These are phyloP conservation scores for Catunica adiposa DNA, from an alignment of 2,329 filamentous ascomycete species.

Conservation along the genomic window DNA sequence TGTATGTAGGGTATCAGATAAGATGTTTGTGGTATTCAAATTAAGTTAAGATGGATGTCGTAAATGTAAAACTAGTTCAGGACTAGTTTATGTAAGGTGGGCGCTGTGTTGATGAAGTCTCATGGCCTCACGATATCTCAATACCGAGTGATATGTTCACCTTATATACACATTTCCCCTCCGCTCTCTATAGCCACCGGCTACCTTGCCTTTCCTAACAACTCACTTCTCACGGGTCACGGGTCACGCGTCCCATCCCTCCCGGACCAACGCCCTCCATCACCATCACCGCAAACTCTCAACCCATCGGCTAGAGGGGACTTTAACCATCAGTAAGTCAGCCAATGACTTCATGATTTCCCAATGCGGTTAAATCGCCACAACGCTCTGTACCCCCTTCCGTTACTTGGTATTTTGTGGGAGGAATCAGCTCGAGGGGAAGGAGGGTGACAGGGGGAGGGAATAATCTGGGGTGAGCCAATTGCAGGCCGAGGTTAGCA, in stretches of 20 bases:
- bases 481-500: constrained; percentile 13
- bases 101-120: too few species aligned
- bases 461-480: constrained; percentile 4
- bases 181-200: too few species aligned
- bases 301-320: constrained; percentile 1
- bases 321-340: background rate
- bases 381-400: background rate
- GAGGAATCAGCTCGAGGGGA: background rate
- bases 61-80: too few species aligned
- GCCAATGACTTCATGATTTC: background rate
- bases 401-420: background rate
- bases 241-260: too few species aligned
- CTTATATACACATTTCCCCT: too few species aligned
- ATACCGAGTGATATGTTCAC: too few species aligned
- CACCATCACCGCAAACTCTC: background rate
- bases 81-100: too few species aligned
- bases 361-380: background rate
- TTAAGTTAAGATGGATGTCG: too few species aligned
- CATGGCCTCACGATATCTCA: too few species aligned
- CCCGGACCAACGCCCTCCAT: background rate
- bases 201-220: too few species aligned
- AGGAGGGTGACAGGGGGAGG: background rate
- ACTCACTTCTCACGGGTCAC: too few species aligned
- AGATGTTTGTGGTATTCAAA: too few species aligned
- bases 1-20: background rate